phyloP scores from a whole-genome alignment of 2,329 filamentous ascomycete species.

The Stemphylium vesicarium region DNA sequence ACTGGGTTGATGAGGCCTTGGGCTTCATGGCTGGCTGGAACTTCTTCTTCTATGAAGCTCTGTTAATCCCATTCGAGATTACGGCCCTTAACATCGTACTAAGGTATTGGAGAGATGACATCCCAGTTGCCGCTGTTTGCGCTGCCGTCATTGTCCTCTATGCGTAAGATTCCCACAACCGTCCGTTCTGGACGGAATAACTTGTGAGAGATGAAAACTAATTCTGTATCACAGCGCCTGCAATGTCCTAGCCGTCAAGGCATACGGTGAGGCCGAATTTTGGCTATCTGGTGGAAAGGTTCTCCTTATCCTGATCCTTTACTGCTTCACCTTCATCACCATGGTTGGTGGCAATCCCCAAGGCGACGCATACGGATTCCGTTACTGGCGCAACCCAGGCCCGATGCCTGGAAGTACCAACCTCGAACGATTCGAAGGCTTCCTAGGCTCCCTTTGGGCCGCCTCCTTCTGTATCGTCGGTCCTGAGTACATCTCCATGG shows the following conservation, averaged over 20 bases:
- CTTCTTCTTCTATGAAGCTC: slow-evolving; percentile 59
- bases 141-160: slow-evolving; percentile 52
- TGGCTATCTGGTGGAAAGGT: slow-evolving; percentile 56
- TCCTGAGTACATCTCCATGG: slow-evolving; percentile 58
- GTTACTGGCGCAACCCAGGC: slow-evolving; percentile 52
- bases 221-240: slow-evolving; percentile 47
- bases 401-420: slow-evolving; percentile 34
- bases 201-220: slow-evolving; percentile 12
- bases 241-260: slow-evolving; percentile 55
- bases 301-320: slow-evolving; percentile 54
- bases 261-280: slow-evolving; percentile 55
- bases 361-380: slow-evolving; percentile 52
- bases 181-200: neutral
- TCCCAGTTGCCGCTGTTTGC: slow-evolving; percentile 50
- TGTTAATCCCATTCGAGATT: slow-evolving; percentile 61
- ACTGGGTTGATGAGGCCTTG: slow-evolving; percentile 70
- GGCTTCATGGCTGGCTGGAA: slow-evolving; percentile 65
- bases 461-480: slow-evolving; percentile 57
- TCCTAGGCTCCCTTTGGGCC: slow-evolving; percentile 49
- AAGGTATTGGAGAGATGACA: slow-evolving; percentile 55
- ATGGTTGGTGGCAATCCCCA: slow-evolving; percentile 55
- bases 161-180: slow-evolving; percentile 38
- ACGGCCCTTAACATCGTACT: slow-evolving; percentile 52
- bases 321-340: slow-evolving; percentile 56
- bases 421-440: slow-evolving; percentile 45